phyloP scores from a whole-genome alignment of 129 eudicot species.

The Chrysanthemum lavandulifolium region DNA sequence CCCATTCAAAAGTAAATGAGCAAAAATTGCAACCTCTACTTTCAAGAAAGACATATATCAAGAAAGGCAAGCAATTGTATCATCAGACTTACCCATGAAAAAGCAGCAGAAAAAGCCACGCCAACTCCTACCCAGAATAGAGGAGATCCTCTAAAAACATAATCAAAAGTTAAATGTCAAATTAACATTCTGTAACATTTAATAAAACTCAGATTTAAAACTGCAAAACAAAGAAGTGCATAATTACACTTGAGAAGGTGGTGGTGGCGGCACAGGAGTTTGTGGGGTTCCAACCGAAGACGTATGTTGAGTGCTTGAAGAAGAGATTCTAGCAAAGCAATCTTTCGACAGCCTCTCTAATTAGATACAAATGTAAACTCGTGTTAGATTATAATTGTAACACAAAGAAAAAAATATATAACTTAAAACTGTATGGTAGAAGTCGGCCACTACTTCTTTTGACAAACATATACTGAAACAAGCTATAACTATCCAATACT shows the following conservation, averaged over 20 bases:
- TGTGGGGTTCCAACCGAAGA: constrained; percentile 83
- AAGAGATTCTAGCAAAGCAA: constrained; percentile 61
- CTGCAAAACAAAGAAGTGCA: not conserved
- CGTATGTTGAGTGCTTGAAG: constrained; percentile 60
- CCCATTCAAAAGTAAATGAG: not conserved
- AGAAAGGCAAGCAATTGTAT: constrained; percentile 19
- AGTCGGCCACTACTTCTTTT: not conserved
- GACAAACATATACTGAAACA: not conserved
- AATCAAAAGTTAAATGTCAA: constrained; percentile 23
- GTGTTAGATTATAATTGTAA: not conserved
- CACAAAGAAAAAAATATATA: too few relatives aligned
- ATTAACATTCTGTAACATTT: not conserved
- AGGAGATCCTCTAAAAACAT: constrained; percentile 75
- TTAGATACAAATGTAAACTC: constrained; percentile 27
- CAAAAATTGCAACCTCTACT: constrained; percentile 6
- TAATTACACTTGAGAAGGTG: constrained; percentile 83
- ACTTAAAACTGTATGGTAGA: too few relatives aligned
- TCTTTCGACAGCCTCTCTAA: constrained; percentile 42
- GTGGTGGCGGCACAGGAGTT: constrained; percentile 69
- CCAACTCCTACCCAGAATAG: constrained; percentile 97
- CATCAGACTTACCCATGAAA: constrained; percentile 64
- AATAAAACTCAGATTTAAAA: not conserved
- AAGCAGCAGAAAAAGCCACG: constrained; percentile 86
- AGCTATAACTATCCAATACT: not conserved
- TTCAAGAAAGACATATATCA: constrained; percentile 1